Evolutionary conservation across 1,284 basidiomycete species (phyloP).

Genomic region (Rhodotorula sp.): DNA sequence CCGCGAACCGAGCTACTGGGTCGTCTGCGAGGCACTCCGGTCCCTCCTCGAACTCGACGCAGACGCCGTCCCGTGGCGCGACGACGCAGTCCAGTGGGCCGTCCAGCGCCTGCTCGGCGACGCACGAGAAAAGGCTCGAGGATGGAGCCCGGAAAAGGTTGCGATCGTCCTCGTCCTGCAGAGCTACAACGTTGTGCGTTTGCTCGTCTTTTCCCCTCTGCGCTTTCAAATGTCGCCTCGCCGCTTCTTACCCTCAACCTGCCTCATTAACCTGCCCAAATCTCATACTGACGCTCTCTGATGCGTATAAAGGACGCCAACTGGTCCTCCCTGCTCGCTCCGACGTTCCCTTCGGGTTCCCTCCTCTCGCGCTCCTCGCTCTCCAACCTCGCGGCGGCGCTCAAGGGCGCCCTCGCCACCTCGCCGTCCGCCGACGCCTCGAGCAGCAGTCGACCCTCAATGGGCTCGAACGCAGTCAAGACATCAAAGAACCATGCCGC

Average conservation of each 20-base stretch:
- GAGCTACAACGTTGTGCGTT: slow-evolving; percentile 55
- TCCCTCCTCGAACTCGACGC: slow-evolving; percentile 56
- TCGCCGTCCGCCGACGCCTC: slow-evolving; percentile 36
- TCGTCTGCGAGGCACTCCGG: slow-evolving; percentile 65
- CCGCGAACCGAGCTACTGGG: slow-evolving; percentile 87
- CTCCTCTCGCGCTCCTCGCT: slow-evolving; percentile 51
- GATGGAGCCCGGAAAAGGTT: slow-evolving; percentile 84
- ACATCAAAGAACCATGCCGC: slow-evolving; percentile 45
- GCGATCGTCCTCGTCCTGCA: slow-evolving; percentile 75
- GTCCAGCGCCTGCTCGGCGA: slow-evolving; percentile 58
- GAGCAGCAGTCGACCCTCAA: slow-evolving; percentile 22
- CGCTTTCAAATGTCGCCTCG: not conserved
- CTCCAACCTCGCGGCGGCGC: slow-evolving; percentile 66
- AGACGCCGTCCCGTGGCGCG: slow-evolving; percentile 59
- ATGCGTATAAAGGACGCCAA: slow-evolving; percentile 54
- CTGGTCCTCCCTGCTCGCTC: slow-evolving; percentile 68
- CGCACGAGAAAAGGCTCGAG: slow-evolving; percentile 36
- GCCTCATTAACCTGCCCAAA: too few relatives aligned
- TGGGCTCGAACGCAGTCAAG: slow-evolving; percentile 40
- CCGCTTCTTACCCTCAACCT: not conserved
- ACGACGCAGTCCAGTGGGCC: slow-evolving; percentile 61
- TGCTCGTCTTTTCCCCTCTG: not conserved
- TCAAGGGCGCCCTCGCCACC: slow-evolving; percentile 59
- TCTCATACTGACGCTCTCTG: not conserved
- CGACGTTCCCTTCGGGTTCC: slow-evolving; percentile 70